These are phyloP conservation scores for Fusarium fracticaudum DNA, from an alignment of 2,329 filamentous ascomycete species.

Conservation along the genomic window DNA sequence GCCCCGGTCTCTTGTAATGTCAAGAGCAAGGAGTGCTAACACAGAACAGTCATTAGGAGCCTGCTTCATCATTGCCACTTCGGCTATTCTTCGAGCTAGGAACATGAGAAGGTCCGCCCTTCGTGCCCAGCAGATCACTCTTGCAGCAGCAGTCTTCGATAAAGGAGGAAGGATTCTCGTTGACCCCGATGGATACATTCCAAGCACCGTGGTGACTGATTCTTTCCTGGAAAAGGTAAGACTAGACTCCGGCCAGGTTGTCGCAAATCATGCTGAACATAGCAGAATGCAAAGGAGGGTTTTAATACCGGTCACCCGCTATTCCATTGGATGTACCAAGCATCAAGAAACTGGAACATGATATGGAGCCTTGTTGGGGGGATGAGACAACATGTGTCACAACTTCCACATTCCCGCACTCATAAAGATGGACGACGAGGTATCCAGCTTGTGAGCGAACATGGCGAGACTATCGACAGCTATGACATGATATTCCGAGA, in stretches of 20 bases:
- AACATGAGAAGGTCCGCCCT: constrained; percentile 63
- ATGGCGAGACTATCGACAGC: constrained; percentile 69
- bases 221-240: constrained; percentile 73
- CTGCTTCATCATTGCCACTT: constrained; percentile 66
- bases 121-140: constrained; percentile 69
- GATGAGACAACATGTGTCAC: constrained; percentile 77
- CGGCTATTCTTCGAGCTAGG: constrained; percentile 63
- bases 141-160: constrained; percentile 74
- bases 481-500: constrained; percentile 84
- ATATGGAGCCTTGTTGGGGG: constrained; percentile 73
- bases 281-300: constrained; percentile 68
- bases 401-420: constrained; percentile 50
- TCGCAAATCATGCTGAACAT: constrained; percentile 19
- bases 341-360: constrained; percentile 79
- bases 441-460: constrained; percentile 60
- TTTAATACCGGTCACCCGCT: constrained; percentile 81
- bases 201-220: constrained; percentile 80
- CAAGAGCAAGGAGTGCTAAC: neutral
- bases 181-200: constrained; percentile 73
- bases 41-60: constrained; percentile 64
- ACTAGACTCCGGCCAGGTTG: neutral
- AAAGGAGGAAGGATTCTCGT: constrained; percentile 73
- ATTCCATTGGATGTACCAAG: constrained; percentile 88
- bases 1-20: neutral
- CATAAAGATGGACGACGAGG: constrained; percentile 35